A percentile compares a stretch with the other conserved stretches of the same genome.
These are phyloP conservation scores for Candida insectorum DNA, from an alignment of 805 yeast genomes.

Conservation along the genomic window DNA sequence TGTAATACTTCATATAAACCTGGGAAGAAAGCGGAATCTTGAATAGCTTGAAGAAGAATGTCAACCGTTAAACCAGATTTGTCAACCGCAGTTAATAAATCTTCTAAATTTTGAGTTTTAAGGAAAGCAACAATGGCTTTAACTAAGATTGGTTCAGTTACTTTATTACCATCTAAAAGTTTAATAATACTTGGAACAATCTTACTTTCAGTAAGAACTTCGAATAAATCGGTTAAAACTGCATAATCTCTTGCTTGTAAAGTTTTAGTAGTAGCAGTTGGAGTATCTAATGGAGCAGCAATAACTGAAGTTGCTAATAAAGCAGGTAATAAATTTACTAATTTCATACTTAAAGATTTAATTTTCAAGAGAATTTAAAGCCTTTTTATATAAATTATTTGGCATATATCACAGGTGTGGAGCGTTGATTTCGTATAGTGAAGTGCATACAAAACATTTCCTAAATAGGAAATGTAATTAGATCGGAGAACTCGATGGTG, in stretches of 20 bases:
- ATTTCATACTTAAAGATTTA: too few species aligned
- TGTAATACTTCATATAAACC: slow-evolving; percentile 15
- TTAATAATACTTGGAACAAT: slow-evolving; percentile 19
- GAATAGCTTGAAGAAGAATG: slow-evolving; percentile 16
- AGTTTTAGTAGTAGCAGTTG: background rate
- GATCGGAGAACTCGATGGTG: too few species aligned
- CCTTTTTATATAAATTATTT: too few species aligned
- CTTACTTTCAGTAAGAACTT: slow-evolving; percentile 18
- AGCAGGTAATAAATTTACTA: too few species aligned
- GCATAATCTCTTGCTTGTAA: slow-evolving; percentile 12
- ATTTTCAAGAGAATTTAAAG: too few species aligned
- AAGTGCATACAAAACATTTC: too few species aligned
- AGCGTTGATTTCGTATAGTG: too few species aligned
- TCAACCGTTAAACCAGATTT: slow-evolving; percentile 25
- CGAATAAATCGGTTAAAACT: slow-evolving; percentile 21
- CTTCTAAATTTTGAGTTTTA: slow-evolving; percentile 17
- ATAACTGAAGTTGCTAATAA: too few species aligned
- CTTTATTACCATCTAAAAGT: slow-evolving; percentile 16
- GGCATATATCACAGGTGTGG: too few species aligned
- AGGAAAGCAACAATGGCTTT: slow-evolving; percentile 21
- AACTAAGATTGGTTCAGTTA: slow-evolving; percentile 24
- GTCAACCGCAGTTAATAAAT: slow-evolving; percentile 21
- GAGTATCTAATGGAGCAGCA: slow-evolving; percentile 4
- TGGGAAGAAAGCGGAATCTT: slow-evolving; percentile 14
- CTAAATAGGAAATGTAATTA: too few species aligned